Percentiles rank a stretch among this genome's conserved stretches.
phyloP scores from a whole-genome alignment of 805 yeast species.

The Candida pini region DNA sequence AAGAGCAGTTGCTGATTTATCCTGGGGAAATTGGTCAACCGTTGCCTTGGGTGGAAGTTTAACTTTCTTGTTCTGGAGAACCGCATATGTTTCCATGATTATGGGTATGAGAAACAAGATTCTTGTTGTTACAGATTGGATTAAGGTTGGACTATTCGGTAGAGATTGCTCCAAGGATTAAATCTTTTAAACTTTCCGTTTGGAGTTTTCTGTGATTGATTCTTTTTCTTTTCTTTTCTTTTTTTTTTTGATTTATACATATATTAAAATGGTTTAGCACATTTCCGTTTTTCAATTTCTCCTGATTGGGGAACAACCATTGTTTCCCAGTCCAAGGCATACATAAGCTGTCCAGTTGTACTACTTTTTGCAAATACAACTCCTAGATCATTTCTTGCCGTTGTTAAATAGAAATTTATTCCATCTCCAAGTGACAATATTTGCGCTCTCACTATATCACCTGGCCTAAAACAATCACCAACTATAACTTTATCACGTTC shows the following conservation, averaged over 20 bases:
- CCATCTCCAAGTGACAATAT: slow-evolving; percentile 93
- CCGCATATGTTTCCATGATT: slow-evolving; percentile 89
- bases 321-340: slow-evolving; percentile 92
- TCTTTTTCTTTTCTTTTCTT: not conserved
- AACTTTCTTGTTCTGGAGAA: slow-evolving; percentile 91
- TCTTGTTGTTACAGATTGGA: slow-evolving; percentile 82
- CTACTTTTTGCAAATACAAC: slow-evolving; percentile 81
- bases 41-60: slow-evolving; percentile 76
- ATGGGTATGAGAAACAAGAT: slow-evolving; percentile 82
- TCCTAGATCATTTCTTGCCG: slow-evolving; percentile 89
- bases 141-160: slow-evolving; percentile 79
- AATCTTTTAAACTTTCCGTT: not conserved
- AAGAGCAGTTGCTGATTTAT: slow-evolving; percentile 86
- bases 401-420: slow-evolving; percentile 77
- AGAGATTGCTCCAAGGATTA: slow-evolving; percentile 87
- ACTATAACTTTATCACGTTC: slow-evolving; percentile 85
- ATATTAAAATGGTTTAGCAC: slow-evolving; percentile 75
- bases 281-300: slow-evolving; percentile 70
- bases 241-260: not conserved
- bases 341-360: slow-evolving; percentile 69
- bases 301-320: slow-evolving; percentile 82
- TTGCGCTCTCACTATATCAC: slow-evolving; percentile 83
- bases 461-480: slow-evolving; percentile 77
- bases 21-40: slow-evolving; percentile 73
- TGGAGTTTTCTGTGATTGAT: not conserved